Conservation (phyloP, 805 yeast species). For the Wickerhamiella alocasiicola region DNA sequence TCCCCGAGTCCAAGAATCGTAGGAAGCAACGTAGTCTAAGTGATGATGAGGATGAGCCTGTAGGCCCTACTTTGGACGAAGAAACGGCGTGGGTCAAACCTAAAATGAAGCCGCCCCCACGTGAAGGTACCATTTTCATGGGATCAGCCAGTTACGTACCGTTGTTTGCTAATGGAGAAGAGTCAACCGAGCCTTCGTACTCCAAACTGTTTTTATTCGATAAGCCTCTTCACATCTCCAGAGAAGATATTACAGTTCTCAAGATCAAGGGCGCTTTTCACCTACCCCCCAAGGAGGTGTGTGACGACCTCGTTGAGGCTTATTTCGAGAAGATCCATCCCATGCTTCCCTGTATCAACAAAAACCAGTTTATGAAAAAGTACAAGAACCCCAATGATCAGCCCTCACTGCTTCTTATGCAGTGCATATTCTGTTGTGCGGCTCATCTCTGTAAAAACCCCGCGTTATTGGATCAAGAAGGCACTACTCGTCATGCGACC, state of each 20-base stretch:
- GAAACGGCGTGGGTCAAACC: conserved; percentile 1
- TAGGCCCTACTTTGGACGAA: background rate
- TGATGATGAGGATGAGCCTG: background rate
- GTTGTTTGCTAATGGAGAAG: conserved; percentile 3
- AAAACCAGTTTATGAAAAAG: conserved; percentile 46
- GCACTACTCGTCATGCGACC: conserved; percentile 39
- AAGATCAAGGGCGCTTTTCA: conserved; percentile 57
- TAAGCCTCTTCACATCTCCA: conserved; percentile 8
- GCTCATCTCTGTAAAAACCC: conserved; percentile 48
- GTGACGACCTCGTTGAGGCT: conserved; percentile 46
- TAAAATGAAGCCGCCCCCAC: background rate
- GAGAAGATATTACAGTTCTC: conserved; percentile 50
- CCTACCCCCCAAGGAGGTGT: conserved; percentile 47
- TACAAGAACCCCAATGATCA: conserved; percentile 43
- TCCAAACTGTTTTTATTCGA: background rate
- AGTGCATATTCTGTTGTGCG: conserved; percentile 58
- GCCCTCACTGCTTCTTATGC: conserved; percentile 58
- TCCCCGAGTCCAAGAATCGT: conserved; percentile 44
- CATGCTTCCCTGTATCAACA: conserved; percentile 52
- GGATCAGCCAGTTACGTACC: conserved; percentile 11
- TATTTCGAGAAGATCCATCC: conserved; percentile 60
- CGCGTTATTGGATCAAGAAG: conserved; percentile 35
- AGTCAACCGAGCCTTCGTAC: background rate
- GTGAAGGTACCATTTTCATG: conserved; percentile 5
- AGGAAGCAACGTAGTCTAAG: conserved; percentile 1